Conservation (phyloP, 78 protist genomes). For the Goniomonas avonlea region DNA sequence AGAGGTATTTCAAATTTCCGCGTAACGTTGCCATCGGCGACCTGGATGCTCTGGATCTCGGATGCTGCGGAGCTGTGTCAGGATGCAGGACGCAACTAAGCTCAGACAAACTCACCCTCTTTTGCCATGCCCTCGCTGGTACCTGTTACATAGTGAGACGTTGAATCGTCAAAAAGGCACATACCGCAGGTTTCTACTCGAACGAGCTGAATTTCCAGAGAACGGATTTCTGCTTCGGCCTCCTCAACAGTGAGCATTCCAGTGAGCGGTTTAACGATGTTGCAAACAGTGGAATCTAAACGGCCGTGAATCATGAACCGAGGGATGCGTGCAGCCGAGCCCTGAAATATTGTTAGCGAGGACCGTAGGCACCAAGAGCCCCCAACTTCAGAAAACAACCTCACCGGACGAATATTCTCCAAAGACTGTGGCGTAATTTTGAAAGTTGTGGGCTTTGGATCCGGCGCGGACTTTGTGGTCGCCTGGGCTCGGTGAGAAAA, state of each 20-base stretch:
- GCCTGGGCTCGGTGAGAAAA: neutral
- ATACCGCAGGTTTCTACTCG: slow-evolving; percentile 24
- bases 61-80: no score
- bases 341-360: neutral
- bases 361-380: no score
- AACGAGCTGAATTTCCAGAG: slow-evolving; percentile 30
- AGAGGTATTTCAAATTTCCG: neutral
- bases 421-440: slow-evolving; percentile 10
- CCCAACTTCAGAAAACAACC: no score
- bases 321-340: neutral
- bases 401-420: neutral
- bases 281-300: neutral
- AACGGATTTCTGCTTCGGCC: neutral
- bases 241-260: slow-evolving; percentile 33
- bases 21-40: neutral
- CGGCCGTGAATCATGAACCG: neutral
- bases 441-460: neutral
- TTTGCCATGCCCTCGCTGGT: neutral
- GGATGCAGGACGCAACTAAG: no score
- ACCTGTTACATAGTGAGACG: neutral
- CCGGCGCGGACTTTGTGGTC: neutral
- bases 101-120: neutral
- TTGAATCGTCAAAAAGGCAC: neutral
- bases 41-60: slow-evolving; percentile 22
- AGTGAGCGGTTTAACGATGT: neutral